Percentiles rank a stretch among this genome's conserved stretches.
Evolutionary conservation across 2,329 filamentous ascomycete genomes (phyloP).

Genomic region (Exophiala lecanii-corni): DNA sequence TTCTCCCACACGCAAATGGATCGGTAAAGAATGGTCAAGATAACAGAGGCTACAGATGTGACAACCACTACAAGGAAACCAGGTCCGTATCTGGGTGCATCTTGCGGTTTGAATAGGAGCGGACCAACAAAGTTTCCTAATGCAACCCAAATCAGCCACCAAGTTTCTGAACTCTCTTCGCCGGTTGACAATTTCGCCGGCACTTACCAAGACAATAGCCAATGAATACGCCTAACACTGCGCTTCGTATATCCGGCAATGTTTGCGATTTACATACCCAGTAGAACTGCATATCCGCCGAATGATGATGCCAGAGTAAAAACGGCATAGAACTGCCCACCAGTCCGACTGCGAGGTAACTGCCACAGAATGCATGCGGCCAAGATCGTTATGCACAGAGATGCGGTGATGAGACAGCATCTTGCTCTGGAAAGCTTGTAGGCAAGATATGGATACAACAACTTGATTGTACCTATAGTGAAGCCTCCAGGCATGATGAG

Average conservation of each 20-base stretch:
- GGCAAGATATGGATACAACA: constrained; percentile 39
- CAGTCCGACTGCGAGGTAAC: constrained; percentile 40
- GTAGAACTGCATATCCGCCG: constrained; percentile 48
- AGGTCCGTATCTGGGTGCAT: constrained; percentile 29
- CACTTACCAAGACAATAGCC: constrained; percentile 37
- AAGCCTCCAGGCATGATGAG: constrained; percentile 42
- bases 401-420: constrained; percentile 38
- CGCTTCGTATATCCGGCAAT: constrained; percentile 28
- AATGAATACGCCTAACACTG: constrained; percentile 23
- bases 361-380: constrained; percentile 42
- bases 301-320: constrained; percentile 46
- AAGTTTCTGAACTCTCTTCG: too few species aligned
- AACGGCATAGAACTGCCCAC: constrained; percentile 45
- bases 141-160: neutral
- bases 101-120: constrained; percentile 31
- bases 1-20: constrained; percentile 27
- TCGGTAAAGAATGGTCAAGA: constrained; percentile 27
- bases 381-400: constrained; percentile 41
- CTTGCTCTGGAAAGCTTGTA: constrained; percentile 35
- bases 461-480: constrained; percentile 35
- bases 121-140: constrained; percentile 33
- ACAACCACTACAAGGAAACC: constrained; percentile 32
- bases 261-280: constrained; percentile 44
- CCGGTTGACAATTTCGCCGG: too few species aligned
- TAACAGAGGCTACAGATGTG: constrained; percentile 17